Evolutionary conservation across 1,284 basidiomycete genomes (phyloP).

Genomic region (Austroboletus niveus): DNA sequence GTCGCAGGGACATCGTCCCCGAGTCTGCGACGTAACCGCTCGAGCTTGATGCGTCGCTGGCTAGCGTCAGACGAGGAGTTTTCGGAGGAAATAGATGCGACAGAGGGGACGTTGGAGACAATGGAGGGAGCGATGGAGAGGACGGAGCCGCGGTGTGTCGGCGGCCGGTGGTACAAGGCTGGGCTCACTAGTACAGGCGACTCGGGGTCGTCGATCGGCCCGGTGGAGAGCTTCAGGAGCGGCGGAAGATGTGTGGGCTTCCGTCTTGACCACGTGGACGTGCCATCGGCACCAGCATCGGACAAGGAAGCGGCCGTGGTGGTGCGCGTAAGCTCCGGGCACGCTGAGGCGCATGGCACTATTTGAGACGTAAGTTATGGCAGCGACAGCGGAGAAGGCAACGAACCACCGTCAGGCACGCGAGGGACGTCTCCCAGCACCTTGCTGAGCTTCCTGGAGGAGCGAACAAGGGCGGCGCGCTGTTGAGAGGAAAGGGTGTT

Average conservation of each 20-base stretch:
- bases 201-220: not conserved
- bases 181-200: not conserved
- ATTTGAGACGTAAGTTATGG: not conserved
- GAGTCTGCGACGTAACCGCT: slow-evolving; percentile 53
- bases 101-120: slow-evolving; percentile 24
- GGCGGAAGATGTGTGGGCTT: slow-evolving; percentile 30
- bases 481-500: slow-evolving; percentile 54
- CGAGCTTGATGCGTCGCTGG: slow-evolving; percentile 55
- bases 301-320: not conserved
- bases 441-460: slow-evolving; percentile 59
- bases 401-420: slow-evolving; percentile 43
- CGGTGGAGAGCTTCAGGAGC: slow-evolving; percentile 13
- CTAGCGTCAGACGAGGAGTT: slow-evolving; percentile 20
- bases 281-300: not conserved
- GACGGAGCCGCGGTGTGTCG: slow-evolving; percentile 7
- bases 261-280: slow-evolving; percentile 24
- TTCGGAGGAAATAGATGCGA: slow-evolving; percentile 13
- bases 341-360: not conserved
- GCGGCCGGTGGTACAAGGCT: slow-evolving; percentile 1
- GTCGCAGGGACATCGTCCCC: slow-evolving; percentile 58
- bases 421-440: slow-evolving; percentile 61
- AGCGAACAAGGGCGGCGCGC: slow-evolving; percentile 54
- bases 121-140: slow-evolving; percentile 22
- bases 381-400: not conserved
- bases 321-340: not conserved